Evolutionary conservation across 495 filamentous ascomycete species (phyloP), one percentile per base, ranked within the genome.

Genomic region (Hypoxylon intermedium): DNA sequence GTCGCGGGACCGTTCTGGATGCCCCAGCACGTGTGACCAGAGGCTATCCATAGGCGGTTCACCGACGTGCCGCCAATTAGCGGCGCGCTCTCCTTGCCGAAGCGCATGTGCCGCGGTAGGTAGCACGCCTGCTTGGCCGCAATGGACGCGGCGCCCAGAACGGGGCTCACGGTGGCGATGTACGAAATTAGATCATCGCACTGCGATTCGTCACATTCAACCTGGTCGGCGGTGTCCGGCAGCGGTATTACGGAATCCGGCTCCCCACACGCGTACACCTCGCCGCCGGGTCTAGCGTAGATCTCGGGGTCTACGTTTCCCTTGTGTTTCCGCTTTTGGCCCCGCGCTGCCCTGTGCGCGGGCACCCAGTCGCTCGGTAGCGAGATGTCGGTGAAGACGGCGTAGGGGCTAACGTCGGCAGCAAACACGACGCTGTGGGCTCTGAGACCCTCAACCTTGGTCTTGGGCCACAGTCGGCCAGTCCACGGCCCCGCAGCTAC

Each of bases 21-120:
- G 12, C 93, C 93, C 94, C 94, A 98, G 74, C 94, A 98, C 2
- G 91, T 96, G 75, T 98, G 94, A 9, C 94, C 94, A 5, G 90
- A 82, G 2, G 95, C 94, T 58, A 98, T 75, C 69, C 92, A 85
- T 30, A 97, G 66, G 0, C 95, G 92, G 18, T 87, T 85, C 1
- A 87, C 83, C 3, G 84, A 81, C 18, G 92, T 91, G 58, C 83
- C 75, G 1, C 91, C 94, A 26, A 98, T 82, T 23, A 97, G 72
- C 24, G 94, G 94, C 1, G 87, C 88, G 15, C 67, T 65, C 49
- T 83, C 81, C 28, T 78, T 73, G 23, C 83, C 83, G 28, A 84
- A 83, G 0, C 83, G 79, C 41, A 80, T 81, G 57, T 79, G 79
- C 20, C 86, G 87, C n/a, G 94, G 94, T 24, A 98, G 77, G 70